These are phyloP conservation scores for Xylaria intraflava DNA, from an alignment of 495 filamentous ascomycete genomes.

Conservation along the genomic window DNA sequence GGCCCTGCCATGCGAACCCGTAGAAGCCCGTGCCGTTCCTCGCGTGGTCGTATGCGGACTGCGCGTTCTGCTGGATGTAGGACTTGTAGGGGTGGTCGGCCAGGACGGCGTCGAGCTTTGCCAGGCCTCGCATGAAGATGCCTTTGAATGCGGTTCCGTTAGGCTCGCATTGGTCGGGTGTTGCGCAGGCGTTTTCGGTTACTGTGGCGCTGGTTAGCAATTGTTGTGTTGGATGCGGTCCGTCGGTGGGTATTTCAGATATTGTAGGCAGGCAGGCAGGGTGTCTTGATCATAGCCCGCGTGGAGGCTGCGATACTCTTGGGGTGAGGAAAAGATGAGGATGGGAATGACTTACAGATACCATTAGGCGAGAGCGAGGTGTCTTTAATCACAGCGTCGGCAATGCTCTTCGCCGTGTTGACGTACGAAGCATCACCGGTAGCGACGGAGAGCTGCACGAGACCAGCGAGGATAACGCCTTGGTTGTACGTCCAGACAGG, in stretches of 20 bases:
- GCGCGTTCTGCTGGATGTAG: conserved; percentile 51
- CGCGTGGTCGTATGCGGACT: conserved; percentile 50
- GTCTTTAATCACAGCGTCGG: conserved; percentile 48
- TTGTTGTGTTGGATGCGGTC: too few species aligned
- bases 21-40: conserved; percentile 42
- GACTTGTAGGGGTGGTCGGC: conserved; percentile 39
- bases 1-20: conserved; percentile 52
- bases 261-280: too few species aligned
- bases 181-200: conserved; percentile 50
- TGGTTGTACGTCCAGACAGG: conserved; percentile 69
- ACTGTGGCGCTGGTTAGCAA: conserved; percentile 14
- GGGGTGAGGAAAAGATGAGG: neutral
- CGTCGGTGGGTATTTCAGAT: too few species aligned
- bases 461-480: conserved; percentile 62
- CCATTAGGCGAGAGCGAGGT: conserved; percentile 40
- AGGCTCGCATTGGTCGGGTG: conserved; percentile 41
- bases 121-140: conserved; percentile 60
- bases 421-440: conserved; percentile 37
- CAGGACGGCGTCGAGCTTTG: conserved; percentile 42
- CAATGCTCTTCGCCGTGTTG: conserved; percentile 48
- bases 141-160: conserved; percentile 68
- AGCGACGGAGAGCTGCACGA: conserved; percentile 51
- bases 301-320: too few species aligned
- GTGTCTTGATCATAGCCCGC: too few species aligned
- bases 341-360: conserved; percentile 23